Conservation (phyloP, 495 filamentous ascomycete species). For the Thermothielavioides terrestris region DNA sequence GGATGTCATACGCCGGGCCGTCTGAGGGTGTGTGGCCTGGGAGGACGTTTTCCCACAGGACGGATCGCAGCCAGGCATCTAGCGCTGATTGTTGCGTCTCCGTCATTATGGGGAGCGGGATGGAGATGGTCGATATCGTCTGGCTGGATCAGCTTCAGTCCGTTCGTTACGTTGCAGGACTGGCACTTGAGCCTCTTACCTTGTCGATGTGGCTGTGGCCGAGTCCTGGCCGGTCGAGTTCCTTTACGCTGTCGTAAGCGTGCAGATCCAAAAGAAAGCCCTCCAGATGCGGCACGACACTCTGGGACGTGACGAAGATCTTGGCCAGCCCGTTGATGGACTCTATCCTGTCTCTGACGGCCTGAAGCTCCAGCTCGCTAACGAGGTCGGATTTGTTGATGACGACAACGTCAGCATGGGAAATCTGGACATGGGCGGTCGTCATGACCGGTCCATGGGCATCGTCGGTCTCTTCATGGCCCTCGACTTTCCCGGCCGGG, state of each 20-base stretch:
- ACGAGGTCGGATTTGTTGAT: conserved; percentile 94
- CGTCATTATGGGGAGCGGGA: conserved; percentile 51
- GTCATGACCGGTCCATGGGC: conserved; percentile 58
- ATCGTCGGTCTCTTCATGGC: conserved; percentile 43
- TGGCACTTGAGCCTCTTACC: conserved; percentile 39
- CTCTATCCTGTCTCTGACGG: conserved; percentile 55
- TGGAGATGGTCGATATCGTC: conserved; percentile 80
- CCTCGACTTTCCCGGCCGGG: conserved; percentile 50
- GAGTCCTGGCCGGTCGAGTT: conserved; percentile 54
- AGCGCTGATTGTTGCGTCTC: conserved; percentile 47
- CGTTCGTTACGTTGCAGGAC: too few relatives aligned
- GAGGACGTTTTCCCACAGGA: conserved; percentile 73
- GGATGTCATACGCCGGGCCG: conserved; percentile 54
- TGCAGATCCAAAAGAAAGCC: conserved; percentile 82
- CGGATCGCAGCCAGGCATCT: conserved; percentile 73
- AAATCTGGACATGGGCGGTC: conserved; percentile 91
- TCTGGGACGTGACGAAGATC: conserved; percentile 71
- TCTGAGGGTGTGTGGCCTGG: conserved; percentile 31
- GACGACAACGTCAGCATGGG: conserved; percentile 91
- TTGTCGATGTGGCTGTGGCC: conserved; percentile 79
- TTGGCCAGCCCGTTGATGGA: conserved; percentile 88
- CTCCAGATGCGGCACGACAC: conserved; percentile 70
- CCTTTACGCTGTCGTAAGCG: conserved; percentile 76
- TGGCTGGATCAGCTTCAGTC: conserved; percentile 27
- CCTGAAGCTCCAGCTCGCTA: conserved; percentile 53